These are phyloP conservation scores for Fusarium mangiferae DNA, from an alignment of 2,329 filamentous ascomycete genomes.

Conservation along the genomic window DNA sequence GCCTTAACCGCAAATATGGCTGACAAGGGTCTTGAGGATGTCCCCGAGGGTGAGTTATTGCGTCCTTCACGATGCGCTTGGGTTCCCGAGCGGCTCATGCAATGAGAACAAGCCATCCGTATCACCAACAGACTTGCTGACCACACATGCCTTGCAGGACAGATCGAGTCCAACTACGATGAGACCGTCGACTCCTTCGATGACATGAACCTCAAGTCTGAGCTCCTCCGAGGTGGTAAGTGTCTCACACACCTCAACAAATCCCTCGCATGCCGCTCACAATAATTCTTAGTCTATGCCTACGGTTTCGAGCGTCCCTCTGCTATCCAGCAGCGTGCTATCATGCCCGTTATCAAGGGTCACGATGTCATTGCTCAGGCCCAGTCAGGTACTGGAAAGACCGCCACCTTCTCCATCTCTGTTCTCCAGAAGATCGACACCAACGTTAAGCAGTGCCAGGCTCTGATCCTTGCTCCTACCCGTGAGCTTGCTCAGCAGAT, in stretches of 20 bases:
- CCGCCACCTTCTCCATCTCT: constrained; percentile 99
- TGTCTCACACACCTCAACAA: constrained; percentile 36
- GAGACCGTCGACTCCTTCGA: constrained; percentile 99
- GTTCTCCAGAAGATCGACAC: constrained; percentile 99
- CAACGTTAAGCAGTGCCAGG: constrained; percentile 95
- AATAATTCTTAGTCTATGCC: constrained; percentile 76
- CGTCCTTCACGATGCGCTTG: constrained; percentile 9
- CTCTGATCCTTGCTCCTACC: constrained; percentile 95
- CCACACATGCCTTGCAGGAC: constrained; percentile 67
- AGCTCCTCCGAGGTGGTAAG: constrained; percentile 92
- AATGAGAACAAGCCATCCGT: not conserved
- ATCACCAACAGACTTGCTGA: constrained; percentile 33
- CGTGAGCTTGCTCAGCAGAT: constrained; percentile 99
- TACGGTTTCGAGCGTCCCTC: constrained; percentile 99
- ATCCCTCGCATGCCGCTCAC: constrained; percentile 42
- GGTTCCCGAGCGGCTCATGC: constrained; percentile 3
- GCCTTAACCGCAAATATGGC: constrained; percentile 90
- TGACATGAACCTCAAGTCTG: constrained; percentile 95
- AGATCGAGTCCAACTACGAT: constrained; percentile 99
- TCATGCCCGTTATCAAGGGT: constrained; percentile 99
- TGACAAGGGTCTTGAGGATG: constrained; percentile 98
- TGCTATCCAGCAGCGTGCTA: constrained; percentile 99
- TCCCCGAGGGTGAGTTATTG: constrained; percentile 84
- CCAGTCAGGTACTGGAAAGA: constrained; percentile 99
- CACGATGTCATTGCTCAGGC: constrained; percentile 99